Conservation (phyloP, 768 basidiomycete species). For the Kwoniella botswanensis region DNA sequence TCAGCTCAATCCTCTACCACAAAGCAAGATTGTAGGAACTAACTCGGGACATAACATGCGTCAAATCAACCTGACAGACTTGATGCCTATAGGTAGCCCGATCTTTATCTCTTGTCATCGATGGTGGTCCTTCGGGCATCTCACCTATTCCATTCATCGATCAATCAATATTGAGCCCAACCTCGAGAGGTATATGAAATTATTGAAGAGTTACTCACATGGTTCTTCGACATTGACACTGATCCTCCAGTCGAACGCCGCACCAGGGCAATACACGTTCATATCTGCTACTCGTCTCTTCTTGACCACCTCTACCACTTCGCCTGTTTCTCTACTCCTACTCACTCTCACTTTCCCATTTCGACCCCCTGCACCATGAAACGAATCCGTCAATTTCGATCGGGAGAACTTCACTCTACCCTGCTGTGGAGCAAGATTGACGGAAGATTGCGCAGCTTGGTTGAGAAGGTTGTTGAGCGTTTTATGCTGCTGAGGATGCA, state of each 20-base stretch:
- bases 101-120: slow-evolving; percentile 70
- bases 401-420: slow-evolving; percentile 76
- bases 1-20: background rate
- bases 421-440: slow-evolving; percentile 58
- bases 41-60: slow-evolving; percentile 74
- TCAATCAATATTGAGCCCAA: background rate
- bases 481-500: slow-evolving; percentile 82
- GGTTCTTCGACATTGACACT: slow-evolving; percentile 91
- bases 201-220: slow-evolving; percentile 62
- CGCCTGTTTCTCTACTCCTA: slow-evolving; percentile 73
- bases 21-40: slow-evolving; percentile 3
- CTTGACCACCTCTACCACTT: slow-evolving; percentile 70
- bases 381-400: slow-evolving; percentile 76
- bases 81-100: slow-evolving; percentile 92
- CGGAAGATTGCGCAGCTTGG: slow-evolving; percentile 64
- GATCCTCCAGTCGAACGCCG: slow-evolving; percentile 85
- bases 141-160: slow-evolving; percentile 27
- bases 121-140: slow-evolving; percentile 36
- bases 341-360: slow-evolving; percentile 80
- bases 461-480: slow-evolving; percentile 89
- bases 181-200: too few relatives aligned
- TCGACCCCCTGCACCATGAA: slow-evolving; percentile 62
- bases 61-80: slow-evolving; percentile 89
- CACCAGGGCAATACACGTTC: slow-evolving; percentile 82
- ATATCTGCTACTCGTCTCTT: slow-evolving; percentile 86